Evolutionary conservation across 495 filamentous ascomycete genomes (phyloP).

Genomic region (Friedmanniomyces simplex): DNA sequence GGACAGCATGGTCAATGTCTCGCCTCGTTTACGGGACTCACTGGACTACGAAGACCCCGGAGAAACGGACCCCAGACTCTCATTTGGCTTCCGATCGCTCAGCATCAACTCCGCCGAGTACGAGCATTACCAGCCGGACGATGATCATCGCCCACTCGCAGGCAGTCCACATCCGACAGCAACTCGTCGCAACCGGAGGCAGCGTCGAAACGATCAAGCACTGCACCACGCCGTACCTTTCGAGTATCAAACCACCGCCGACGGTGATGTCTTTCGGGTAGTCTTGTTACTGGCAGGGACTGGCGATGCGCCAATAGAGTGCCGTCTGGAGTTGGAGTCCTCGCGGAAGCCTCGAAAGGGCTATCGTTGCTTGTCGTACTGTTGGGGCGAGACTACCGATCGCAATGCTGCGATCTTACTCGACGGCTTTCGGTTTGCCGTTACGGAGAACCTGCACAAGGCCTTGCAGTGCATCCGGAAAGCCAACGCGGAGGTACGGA

Average conservation of each 20-base stretch:
- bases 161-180: not conserved
- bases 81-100: constrained; percentile 2
- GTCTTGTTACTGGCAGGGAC: constrained; percentile 1
- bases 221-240: constrained; percentile 2
- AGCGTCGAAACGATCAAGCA: constrained; percentile 3
- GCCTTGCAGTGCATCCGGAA: constrained; percentile 9
- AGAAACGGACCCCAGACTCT: constrained; percentile 3
- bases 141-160: constrained; percentile 2
- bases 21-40: constrained; percentile 13
- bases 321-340: constrained; percentile 1
- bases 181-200: not conserved
- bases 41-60: constrained; percentile 15
- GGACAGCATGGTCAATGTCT: constrained; percentile 5
- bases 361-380: constrained; percentile 14
- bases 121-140: constrained; percentile 5
- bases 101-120: constrained; percentile 6
- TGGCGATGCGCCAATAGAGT: not conserved
- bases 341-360: not conserved
- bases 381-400: constrained; percentile 10
- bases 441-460: constrained; percentile 7
- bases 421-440: constrained; percentile 9
- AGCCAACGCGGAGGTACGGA: not conserved
- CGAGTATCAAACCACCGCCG: constrained; percentile 7
- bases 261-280: constrained; percentile 12
- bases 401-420: constrained; percentile 6